phyloP scores from a whole-genome alignment of 163 green algal species.

The Smithsoniella earleae region DNA sequence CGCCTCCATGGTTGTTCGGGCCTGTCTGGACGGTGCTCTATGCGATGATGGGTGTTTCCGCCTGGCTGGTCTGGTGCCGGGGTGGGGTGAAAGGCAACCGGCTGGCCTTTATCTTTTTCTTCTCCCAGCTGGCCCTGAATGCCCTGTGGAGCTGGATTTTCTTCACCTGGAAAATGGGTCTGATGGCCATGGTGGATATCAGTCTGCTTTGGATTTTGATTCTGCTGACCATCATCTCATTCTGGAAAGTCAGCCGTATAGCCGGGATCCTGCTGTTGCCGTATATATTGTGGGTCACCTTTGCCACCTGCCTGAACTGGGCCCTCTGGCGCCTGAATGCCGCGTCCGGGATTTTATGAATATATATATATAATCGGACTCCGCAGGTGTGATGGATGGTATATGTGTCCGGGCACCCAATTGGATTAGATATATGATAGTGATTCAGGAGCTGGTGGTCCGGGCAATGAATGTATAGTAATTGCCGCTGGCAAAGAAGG shows the following conservation, averaged over 20 bases:
- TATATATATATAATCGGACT: too few species aligned
- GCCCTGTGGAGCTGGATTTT: conserved; percentile 64
- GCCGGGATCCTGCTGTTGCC: conserved; percentile 45
- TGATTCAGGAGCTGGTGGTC: too few species aligned
- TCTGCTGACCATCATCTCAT: conserved; percentile 31
- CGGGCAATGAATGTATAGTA: too few species aligned
- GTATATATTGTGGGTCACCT: conserved; percentile 50
- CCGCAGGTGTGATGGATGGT: too few species aligned
- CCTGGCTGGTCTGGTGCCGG: conserved; percentile 51
- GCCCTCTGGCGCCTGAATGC: conserved; percentile 47
- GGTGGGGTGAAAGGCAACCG: too few species aligned
- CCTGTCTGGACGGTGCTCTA: conserved; percentile 59
- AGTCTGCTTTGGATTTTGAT: conserved; percentile 30
- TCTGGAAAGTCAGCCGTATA: conserved; percentile 33
- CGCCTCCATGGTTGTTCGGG: conserved; percentile 45
- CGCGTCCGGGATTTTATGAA: too few species aligned
- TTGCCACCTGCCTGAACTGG: conserved; percentile 43
- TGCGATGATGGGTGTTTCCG: conserved; percentile 54
- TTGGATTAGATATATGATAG: too few species aligned
- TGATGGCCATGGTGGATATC: conserved; percentile 43
- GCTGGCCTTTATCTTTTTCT: conserved; percentile 20
- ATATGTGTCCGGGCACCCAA: too few species aligned
- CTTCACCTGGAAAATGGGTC: conserved; percentile 52
- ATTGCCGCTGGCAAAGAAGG: too few species aligned
- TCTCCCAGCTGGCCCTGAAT: conserved; percentile 55